Base-by-base conservation (phyloP, 225 moss, liverwort and hornwort species). In the Physcomitrium patens region DNA sequence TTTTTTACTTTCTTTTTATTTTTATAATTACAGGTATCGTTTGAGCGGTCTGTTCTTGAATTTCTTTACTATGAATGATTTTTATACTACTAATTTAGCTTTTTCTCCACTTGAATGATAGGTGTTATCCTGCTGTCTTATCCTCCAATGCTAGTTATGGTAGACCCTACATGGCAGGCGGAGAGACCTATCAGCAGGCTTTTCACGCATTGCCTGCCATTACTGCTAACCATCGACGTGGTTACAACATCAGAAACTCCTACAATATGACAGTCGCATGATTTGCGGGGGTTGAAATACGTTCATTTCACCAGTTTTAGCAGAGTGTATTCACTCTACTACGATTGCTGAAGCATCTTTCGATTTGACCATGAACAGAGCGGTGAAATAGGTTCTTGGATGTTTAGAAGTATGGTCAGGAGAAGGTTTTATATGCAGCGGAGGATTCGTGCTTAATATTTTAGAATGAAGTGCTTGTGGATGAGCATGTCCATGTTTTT, bases 211-310 rank as follows among this genome's bases (percentile, higher is more conserved):
- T 94, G 27, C 86, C 90, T 28, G 63, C 89, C 10, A 80, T 83
- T 66, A 83, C 89, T 12, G 79, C 87, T 26, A 89, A 86, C 48
- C 87, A 93, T 81, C 90, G 92, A 51, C 93, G 93, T 69, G 90
- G 92, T 60, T 93, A 93, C 57, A 91, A 81, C 28, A 76, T 82
- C 59, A 80, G 86, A 12, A 84, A 80, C 45, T 75, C 90, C 53
- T 92, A 79, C 80, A 88, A 76, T 83, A 85, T 89, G 90, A 96
- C 71, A 78, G 90, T 81, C 75, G 92, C 68, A 81, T 96, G 65
- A 90, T 76, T 48, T 78, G 75, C 24, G 74, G 79, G 66, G 76
- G 23, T 68, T 68, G 19, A 43, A 62, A 14, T 55, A 28, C 22
- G 44, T 41, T 52, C 15, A 49, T 37, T 15, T 51, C 42, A 6